Percentiles rank a stretch among this genome's conserved stretches.
phyloP scores from a whole-genome alignment of 176 grass and related monocot genomes.

The sorghum (Sorghum bicolor) region DNA sequence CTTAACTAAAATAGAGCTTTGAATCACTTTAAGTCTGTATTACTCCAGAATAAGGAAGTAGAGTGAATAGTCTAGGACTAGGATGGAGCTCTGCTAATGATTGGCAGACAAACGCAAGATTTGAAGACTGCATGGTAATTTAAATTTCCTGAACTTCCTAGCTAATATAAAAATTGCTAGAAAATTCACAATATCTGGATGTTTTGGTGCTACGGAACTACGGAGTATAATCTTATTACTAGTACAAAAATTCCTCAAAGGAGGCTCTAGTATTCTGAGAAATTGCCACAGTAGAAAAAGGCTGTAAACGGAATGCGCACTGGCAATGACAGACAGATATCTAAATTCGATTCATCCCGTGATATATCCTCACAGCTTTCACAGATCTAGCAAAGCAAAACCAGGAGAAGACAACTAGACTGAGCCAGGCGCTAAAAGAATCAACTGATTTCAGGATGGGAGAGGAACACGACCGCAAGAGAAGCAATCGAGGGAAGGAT shows the following conservation, averaged over 20 bases:
- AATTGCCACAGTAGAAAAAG: not conserved
- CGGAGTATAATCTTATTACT: not conserved
- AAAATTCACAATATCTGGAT: not conserved
- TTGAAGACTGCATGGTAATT: not conserved
- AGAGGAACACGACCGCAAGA: not conserved
- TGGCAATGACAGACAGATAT: not conserved
- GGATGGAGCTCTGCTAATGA: not conserved
- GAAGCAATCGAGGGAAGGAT: conserved; percentile 44
- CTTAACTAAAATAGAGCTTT: not conserved
- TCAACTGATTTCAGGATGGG: not conserved
- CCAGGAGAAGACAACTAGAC: not conserved
- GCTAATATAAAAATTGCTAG: not conserved
- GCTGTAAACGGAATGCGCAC: not conserved
- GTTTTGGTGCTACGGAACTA: not conserved
- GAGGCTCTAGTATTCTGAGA: not conserved
- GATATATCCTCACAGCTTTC: not conserved
- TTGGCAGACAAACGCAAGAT: not conserved
- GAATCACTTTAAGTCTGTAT: not conserved
- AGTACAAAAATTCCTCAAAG: not conserved
- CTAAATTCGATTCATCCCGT: not conserved
- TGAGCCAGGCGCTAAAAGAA: not conserved
- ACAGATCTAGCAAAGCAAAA: conserved; percentile 24
- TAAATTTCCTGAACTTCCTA: not conserved
- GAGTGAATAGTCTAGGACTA: not conserved
- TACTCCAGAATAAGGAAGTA: not conserved